Conservation (phyloP, 345 rosid species). For the Toxicodendron radicans region DNA sequence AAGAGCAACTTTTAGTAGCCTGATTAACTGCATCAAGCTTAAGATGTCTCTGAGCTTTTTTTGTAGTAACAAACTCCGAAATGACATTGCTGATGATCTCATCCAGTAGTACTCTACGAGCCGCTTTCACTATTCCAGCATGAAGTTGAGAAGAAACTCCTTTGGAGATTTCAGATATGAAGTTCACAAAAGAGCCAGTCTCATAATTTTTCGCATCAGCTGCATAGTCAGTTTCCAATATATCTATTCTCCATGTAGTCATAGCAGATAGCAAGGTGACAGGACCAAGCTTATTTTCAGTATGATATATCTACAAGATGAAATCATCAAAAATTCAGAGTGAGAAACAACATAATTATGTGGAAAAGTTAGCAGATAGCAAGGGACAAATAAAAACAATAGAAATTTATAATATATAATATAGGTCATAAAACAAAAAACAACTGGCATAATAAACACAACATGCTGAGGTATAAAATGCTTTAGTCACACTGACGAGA, state of each 20-base stretch:
- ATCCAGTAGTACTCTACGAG: slow-evolving; percentile 81
- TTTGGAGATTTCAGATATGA: slow-evolving; percentile 62
- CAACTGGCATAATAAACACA: too few relatives aligned
- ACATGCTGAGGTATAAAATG: background rate
- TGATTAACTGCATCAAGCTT: slow-evolving; percentile 39
- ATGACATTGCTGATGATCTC: slow-evolving; percentile 71
- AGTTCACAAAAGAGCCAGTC: slow-evolving; percentile 30
- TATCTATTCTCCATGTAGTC: slow-evolving; percentile 50
- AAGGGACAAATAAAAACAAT: background rate
- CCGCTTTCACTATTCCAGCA: slow-evolving; percentile 67
- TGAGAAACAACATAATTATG: slow-evolving; percentile 15
- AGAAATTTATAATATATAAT: background rate
- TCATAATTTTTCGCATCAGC: slow-evolving; percentile 32
- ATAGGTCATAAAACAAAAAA: background rate
- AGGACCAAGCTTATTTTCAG: slow-evolving; percentile 54
- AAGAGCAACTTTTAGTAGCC: slow-evolving; percentile 27
- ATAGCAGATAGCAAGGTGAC: slow-evolving; percentile 52
- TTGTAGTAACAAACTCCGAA: slow-evolving; percentile 48
- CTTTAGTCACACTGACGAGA: background rate
- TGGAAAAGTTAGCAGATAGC: background rate
- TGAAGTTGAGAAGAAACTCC: slow-evolving; percentile 80
- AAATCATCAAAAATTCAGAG: slow-evolving; percentile 14
- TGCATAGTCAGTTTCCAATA: slow-evolving; percentile 20
- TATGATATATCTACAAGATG: slow-evolving; percentile 64
- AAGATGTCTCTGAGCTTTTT: slow-evolving; percentile 47